Percentiles rank a stretch among this genome's conserved stretches.
phyloP scores from a whole-genome alignment of 345 rosid species.

The Theobroma cacao region DNA sequence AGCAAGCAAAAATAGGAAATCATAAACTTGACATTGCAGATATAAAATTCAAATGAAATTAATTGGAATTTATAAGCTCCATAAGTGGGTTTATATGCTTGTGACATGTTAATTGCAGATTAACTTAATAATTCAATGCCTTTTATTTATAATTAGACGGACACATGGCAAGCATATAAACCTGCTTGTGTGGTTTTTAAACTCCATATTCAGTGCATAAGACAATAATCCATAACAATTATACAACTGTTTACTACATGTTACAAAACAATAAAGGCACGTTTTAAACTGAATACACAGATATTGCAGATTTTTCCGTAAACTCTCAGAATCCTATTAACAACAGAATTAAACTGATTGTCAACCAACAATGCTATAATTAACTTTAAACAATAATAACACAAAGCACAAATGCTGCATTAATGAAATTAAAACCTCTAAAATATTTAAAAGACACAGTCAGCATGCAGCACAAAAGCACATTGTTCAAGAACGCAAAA shows the following conservation, averaged over 20 bases:
- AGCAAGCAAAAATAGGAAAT: not conserved
- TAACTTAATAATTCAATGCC: not conserved
- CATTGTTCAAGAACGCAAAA: not conserved
- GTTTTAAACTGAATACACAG: not conserved
- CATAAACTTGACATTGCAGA: not conserved
- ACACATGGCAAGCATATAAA: not conserved
- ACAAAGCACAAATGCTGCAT: not conserved
- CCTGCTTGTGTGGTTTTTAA: not conserved
- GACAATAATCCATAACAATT: not conserved
- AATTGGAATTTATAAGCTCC: not conserved
- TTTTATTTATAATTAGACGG: not conserved
- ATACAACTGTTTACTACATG: not conserved
- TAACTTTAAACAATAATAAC: not conserved
- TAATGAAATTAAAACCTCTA: not conserved
- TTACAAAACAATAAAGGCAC: not conserved
- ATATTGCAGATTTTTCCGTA: not conserved
- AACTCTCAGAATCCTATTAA: not conserved
- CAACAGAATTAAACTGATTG: not conserved
- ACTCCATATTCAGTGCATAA: not conserved
- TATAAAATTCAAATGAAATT: not conserved
- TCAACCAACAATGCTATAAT: not conserved
- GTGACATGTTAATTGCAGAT: not conserved
- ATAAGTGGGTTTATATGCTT: not conserved
- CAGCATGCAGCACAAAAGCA: not conserved
- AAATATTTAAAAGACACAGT: not conserved